Base-by-base conservation (phyloP, 1,284 basidiomycete species). In the Trametes sp. region DNA sequence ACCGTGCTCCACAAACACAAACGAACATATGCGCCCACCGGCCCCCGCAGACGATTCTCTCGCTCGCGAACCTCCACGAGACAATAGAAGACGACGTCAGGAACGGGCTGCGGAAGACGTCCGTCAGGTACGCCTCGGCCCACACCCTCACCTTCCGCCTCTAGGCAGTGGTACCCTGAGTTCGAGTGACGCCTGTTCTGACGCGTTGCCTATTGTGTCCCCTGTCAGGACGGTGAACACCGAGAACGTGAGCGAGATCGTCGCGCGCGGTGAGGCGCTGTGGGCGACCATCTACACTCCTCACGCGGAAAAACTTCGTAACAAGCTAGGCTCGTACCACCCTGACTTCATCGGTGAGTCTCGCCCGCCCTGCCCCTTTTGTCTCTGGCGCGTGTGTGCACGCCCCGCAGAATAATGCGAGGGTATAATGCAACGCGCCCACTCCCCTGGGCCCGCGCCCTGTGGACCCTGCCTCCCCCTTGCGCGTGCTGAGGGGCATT, bases 201-300 rank as follows among this genome's bases (percentile, higher is more conserved):
- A 35, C 33, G 50, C n/a, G 50, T n/a, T 24, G n/a, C 9, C 24
- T 10, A 11, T n/a, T 19, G 51, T 31, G 4, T 52, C 45, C 58
- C n/a, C 38, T 61, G 66, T 59, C 77, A 94, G 92, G 77, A 80
- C 81, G 69, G 84, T 84, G 63, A 86, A 81, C 38, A 74, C 84
- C 65, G 81, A 85, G 66, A 92, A 88, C 78, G 83, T 93, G 72
- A 82, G 88, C 76, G 79, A 84, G 72, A 87, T 88, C 68, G 74
- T 87, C 73, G 77, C 80, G 72, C 86, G 90, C 70, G 93, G 93
- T 54, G 83, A 78, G 72, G 81, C 78, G 48, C 82, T 97, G 64
- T 99, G 96, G 95, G 86, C 92, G 75, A 88, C 89, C 64, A 96
- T 99, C 77, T 99, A 99, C 80, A 82, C 87, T 71, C 96, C 96